Base-by-base conservation (phyloP, 1,139 yeast species). In the Protomyces lactucae-debilis region DNA sequence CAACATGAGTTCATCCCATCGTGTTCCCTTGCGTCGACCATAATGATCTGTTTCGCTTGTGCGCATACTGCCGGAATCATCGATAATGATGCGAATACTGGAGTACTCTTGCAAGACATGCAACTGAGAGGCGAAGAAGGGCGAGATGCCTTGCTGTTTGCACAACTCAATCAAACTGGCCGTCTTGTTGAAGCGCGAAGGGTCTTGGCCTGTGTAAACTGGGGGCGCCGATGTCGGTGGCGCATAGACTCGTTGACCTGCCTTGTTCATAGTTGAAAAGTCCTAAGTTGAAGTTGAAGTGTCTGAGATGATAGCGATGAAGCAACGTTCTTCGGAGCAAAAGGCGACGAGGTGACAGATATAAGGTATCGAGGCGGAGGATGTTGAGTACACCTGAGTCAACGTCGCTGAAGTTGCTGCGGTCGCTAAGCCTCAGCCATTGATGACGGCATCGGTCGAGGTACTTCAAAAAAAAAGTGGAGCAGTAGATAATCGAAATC, bases 401-500 rank as follows among this genome's bases (percentile, higher is more conserved):
- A 28, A 28, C 32, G 32, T 28, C 8, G 32, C 32, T 28, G 32
- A 3, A 28, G 8, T 28, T 28, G 32, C 32, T 28, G 32, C 32
- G 32, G 32, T 28, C 32, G 43, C 43, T 39, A 14, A 39, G 43
- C 43, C 43, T 39, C 43, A 28, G 32, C 32, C 8, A 5, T 39
- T 14, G 43, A 39, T 39, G 43, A 39, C 43, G 43, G 43, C 16
- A 28, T 6, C 8, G 8, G 32, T 28, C 32, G 18, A 46, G n/a
- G 52, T 16, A 43, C 16, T 18, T n/a, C 21, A 48, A 53, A 48
- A 48, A 48, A 18, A 57, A 48, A 32, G n/a, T 57, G 61, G 61
- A 57, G 61, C 61, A 57, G 61, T 54, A 57, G 61, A 53, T 53
- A 57, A 39, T 57, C 32, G 61, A 57, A 57, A 53, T 53, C 61